These are phyloP conservation scores for Chiua virens DNA, from an alignment of 768 basidiomycete genomes.

Conservation along the genomic window DNA sequence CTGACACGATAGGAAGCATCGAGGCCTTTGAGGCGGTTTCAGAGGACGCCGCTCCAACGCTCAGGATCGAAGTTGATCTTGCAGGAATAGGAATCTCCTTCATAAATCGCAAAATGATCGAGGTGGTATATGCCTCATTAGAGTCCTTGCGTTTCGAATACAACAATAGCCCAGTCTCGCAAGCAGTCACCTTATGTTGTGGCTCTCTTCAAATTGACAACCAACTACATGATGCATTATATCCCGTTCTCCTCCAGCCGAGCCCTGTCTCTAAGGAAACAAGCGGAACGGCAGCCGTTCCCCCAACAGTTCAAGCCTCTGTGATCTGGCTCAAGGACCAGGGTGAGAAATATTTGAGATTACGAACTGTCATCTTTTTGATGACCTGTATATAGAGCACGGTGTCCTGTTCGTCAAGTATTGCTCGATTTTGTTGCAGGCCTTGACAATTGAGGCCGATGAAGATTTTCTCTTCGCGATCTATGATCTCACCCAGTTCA, in stretches of 20 bases:
- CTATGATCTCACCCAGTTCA: slow-evolving; percentile 88
- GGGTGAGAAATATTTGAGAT: slow-evolving; percentile 45
- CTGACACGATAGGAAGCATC: slow-evolving; percentile 65
- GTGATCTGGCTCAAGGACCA: slow-evolving; percentile 91
- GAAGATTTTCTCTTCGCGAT: slow-evolving; percentile 94
- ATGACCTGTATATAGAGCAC: slow-evolving; percentile 59
- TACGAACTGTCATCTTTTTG: not conserved
- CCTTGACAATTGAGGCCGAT: slow-evolving; percentile 93
- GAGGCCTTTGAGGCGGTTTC: slow-evolving; percentile 86
- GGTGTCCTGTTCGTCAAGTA: slow-evolving; percentile 99
- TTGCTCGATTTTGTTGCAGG: slow-evolving; percentile 90
- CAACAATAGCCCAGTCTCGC: slow-evolving; percentile 72
- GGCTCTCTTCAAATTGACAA: slow-evolving; percentile 95
- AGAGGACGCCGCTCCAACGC: slow-evolving; percentile 64
- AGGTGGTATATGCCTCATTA: slow-evolving; percentile 86
- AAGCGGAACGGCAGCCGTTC: slow-evolving; percentile 65
- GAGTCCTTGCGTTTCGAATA: slow-evolving; percentile 84
- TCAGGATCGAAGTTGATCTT: slow-evolving; percentile 72
- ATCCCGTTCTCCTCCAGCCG: slow-evolving; percentile 93
- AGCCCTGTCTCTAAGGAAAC: slow-evolving; percentile 81
- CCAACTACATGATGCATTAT: slow-evolving; percentile 94
- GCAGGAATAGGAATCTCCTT: slow-evolving; percentile 92
- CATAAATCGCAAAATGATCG: slow-evolving; percentile 81
- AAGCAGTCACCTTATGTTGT: slow-evolving; percentile 76
- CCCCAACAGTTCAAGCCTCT: slow-evolving; percentile 88